A percentile compares a stretch with the other conserved stretches of the same genome.
phyloP scores from a whole-genome alignment of 352 stramenopile genomes.

The Blastocystis sp. region DNA sequence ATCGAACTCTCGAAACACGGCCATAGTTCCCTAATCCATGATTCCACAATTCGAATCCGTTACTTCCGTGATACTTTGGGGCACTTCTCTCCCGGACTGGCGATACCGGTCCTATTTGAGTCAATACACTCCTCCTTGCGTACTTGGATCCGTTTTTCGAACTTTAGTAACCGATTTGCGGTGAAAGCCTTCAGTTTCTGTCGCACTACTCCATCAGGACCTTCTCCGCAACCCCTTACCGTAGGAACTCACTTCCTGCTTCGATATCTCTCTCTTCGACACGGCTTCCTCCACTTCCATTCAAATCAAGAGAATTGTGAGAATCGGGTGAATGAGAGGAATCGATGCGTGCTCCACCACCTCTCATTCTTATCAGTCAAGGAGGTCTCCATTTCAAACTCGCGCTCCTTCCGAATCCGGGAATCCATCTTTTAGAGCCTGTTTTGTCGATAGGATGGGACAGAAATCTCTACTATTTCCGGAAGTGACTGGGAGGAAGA shows the following conservation, averaged over 20 bases:
- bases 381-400: no score
- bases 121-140: not conserved
- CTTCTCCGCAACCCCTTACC: not conserved
- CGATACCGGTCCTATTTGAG: conserved; percentile 22
- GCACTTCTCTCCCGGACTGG: conserved; percentile 11
- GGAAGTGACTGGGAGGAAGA: no score
- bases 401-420: no score
- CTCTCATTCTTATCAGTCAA: no score
- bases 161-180: conserved; percentile 28
- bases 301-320: not conserved
- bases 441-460: no score
- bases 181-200: conserved; percentile 34
- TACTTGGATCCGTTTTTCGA: conserved; percentile 59
- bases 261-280: not conserved
- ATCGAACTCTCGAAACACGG: conserved; percentile 61
- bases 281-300: not conserved
- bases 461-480: no score
- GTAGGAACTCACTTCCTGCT: not conserved
- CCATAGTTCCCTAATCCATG: conserved; percentile 30
- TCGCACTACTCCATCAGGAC: conserved; percentile 25
- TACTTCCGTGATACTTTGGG: conserved; percentile 18
- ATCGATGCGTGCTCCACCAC: no score
- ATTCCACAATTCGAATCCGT: not conserved
- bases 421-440: no score
- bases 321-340: not conserved